Conservation (phyloP, 2,329 filamentous ascomycete genomes). For the Cladophialophora yegresii region DNA sequence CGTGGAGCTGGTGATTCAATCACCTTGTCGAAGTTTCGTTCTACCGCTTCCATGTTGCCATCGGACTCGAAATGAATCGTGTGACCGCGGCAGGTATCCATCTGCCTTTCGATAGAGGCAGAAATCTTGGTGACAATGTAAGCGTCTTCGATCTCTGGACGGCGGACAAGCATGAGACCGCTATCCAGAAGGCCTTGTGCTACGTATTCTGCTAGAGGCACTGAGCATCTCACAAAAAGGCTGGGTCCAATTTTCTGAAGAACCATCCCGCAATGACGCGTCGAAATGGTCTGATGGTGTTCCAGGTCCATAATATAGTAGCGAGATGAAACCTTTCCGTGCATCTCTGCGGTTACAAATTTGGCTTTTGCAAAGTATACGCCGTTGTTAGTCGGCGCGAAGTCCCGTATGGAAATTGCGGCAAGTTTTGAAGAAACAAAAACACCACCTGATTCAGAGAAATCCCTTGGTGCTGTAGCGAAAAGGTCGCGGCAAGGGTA, state of each 20-base stretch:
- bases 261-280: not conserved
- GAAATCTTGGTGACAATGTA: not conserved
- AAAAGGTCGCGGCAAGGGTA: not conserved
- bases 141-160: not conserved
- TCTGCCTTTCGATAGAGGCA: not conserved
- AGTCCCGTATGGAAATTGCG: not conserved
- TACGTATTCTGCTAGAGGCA: not conserved
- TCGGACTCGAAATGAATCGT: not conserved
- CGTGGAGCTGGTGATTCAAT: not conserved
- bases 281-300: not conserved
- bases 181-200: too few species aligned
- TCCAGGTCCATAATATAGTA: not conserved
- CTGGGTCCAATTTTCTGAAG: not conserved
- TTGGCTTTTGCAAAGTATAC: not conserved
- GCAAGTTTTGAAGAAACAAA: not conserved
- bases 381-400: constrained; percentile 3
- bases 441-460: not conserved
- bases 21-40: not conserved
- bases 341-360: not conserved
- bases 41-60: not conserved
- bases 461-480: not conserved
- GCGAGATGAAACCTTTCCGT: not conserved
- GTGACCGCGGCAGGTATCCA: not conserved
- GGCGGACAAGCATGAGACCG: not conserved
- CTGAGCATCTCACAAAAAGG: not conserved